Conservation (phyloP, 2,329 filamentous ascomycete genomes). For the Exophiala dermatitidis region DNA sequence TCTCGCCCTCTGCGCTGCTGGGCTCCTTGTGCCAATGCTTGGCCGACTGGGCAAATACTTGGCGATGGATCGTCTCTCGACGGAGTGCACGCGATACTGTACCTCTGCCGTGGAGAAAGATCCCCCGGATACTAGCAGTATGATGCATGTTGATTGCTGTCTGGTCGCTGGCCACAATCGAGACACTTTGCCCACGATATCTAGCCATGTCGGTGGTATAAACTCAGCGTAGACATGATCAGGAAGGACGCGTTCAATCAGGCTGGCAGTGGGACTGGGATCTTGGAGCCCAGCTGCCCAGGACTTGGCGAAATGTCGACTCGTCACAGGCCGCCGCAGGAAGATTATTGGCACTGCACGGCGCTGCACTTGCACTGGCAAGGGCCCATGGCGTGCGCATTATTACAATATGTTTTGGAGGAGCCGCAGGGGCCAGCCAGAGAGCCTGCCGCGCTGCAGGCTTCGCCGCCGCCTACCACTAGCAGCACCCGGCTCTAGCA, state of each 20-base stretch:
- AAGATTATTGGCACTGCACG: no score
- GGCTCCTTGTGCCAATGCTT: slow-evolving; percentile 5
- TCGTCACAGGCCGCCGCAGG: background rate
- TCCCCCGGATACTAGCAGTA: background rate
- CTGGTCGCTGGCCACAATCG: background rate
- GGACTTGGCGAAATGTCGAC: background rate
- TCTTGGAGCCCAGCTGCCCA: background rate
- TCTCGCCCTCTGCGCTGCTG: slow-evolving; percentile 1
- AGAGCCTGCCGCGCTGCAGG: no score
- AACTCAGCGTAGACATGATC: background rate
- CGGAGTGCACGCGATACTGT: background rate
- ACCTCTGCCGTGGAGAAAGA: background rate
- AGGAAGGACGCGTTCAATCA: background rate
- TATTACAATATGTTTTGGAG: no score
- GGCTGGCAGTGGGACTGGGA: background rate
- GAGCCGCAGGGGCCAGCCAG: no score
- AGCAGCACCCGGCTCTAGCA: no score
- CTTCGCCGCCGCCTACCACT: no score
- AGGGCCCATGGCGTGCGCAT: no score
- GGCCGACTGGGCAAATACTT: slow-evolving; percentile 6
- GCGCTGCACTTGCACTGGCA: no score
- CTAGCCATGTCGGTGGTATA: no score
- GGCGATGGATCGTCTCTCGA: background rate
- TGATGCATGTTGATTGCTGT: background rate
- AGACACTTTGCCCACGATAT: no score